These are phyloP conservation scores for Puccinia hordei DNA, from an alignment of 1,284 basidiomycete species.

Conservation along the genomic window DNA sequence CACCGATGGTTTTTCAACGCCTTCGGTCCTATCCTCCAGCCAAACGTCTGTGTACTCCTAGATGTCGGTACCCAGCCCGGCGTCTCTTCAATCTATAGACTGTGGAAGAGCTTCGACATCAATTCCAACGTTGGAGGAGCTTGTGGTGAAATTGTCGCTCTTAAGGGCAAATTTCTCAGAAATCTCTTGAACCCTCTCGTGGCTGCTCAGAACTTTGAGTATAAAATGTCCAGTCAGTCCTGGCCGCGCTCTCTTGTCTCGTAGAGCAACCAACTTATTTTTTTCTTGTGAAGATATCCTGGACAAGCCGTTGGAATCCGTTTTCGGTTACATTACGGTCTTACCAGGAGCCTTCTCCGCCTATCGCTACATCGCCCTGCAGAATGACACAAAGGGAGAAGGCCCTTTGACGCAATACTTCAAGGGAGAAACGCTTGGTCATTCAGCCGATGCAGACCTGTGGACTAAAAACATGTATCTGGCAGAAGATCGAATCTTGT, in stretches of 20 bases:
- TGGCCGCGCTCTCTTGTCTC: not conserved
- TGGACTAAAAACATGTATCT: conserved; percentile 90
- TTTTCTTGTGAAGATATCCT: conserved; percentile 35
- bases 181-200: conserved; percentile 80
- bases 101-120: conserved; percentile 97
- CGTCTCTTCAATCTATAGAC: conserved; percentile 83
- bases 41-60: conserved; percentile 88
- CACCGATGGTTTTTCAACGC: conserved; percentile 62
- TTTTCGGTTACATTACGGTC: conserved; percentile 88
- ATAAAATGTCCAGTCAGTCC: conserved; percentile 76
- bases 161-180: conserved; percentile 78
- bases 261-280: not conserved
- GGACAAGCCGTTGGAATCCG: conserved; percentile 71
- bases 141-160: conserved; percentile 92
- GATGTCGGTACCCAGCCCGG: conserved; percentile 94
- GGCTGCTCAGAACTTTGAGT: conserved; percentile 92
- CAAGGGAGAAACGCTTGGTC: conserved; percentile 79
- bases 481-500: conserved; percentile 74
- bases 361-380: conserved; percentile 75
- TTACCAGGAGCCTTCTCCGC: conserved; percentile 91
- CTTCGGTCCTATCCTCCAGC: conserved; percentile 61
- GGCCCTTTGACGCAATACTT: conserved; percentile 93
- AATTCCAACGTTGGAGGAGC: conserved; percentile 94
- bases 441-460: conserved; percentile 40
- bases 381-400: conserved; percentile 78